Percentiles rank a stretch among this genome's conserved stretches.
These are phyloP conservation scores for Graphiopsis chlorocephala DNA, from an alignment of 2,329 filamentous ascomycete genomes.

Conservation along the genomic window DNA sequence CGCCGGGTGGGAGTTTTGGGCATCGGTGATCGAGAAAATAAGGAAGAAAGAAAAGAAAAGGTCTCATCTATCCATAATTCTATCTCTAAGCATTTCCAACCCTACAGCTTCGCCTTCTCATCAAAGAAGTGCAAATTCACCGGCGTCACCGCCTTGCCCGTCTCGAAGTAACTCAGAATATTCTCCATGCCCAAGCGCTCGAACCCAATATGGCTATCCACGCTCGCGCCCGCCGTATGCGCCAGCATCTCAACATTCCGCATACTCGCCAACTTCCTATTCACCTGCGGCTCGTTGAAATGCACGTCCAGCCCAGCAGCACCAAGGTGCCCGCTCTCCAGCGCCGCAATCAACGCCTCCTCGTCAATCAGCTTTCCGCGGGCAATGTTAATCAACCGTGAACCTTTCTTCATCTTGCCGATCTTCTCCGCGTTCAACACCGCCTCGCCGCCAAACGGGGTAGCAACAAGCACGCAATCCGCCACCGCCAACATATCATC, in stretches of 20 bases:
- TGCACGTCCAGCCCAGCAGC: conserved; percentile 65
- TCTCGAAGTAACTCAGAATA: conserved; percentile 51
- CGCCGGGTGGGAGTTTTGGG: conserved; percentile 13
- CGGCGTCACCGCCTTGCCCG: conserved; percentile 55
- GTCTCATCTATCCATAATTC: not conserved
- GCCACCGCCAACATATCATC: conserved; percentile 50
- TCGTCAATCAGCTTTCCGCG: conserved; percentile 65
- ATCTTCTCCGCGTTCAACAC: conserved; percentile 53
- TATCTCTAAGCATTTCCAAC: not conserved
- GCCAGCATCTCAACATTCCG: conserved; percentile 41
- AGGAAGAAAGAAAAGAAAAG: not conserved
- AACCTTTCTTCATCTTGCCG: conserved; percentile 51
- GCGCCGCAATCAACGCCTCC: conserved; percentile 58
- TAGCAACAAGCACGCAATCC: conserved; percentile 63
- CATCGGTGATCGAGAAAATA: not conserved
- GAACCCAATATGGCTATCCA: conserved; percentile 43
- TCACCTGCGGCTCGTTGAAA: conserved; percentile 56
- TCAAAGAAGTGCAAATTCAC: conserved; percentile 60
- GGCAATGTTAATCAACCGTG: conserved; percentile 64
- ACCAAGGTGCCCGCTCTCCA: conserved; percentile 52
- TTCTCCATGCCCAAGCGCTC: conserved; percentile 41
- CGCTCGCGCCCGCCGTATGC: conserved; percentile 40
- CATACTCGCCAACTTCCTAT: conserved; percentile 43
- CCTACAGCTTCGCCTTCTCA: conserved; percentile 27
- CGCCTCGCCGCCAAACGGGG: conserved; percentile 51